phyloP scores from a whole-genome alignment of 257 asterid genomes.

The Rhazya stricta region DNA sequence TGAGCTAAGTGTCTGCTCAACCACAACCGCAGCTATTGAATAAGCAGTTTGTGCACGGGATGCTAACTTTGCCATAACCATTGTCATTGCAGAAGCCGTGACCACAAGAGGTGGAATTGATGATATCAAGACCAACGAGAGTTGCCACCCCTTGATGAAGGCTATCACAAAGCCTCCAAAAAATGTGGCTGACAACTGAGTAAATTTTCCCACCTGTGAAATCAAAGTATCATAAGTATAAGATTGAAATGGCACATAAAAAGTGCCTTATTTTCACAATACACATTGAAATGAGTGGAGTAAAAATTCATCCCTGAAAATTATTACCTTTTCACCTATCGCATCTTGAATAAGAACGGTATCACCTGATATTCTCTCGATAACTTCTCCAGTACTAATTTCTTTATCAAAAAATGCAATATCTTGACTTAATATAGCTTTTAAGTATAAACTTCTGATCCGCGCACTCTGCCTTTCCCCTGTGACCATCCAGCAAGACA shows the following conservation, averaged over 20 bases:
- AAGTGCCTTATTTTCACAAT: not conserved
- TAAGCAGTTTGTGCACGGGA: conserved; percentile 72
- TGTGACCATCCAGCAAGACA: conserved; percentile 85
- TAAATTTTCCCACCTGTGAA: conserved; percentile 67
- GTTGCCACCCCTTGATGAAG: conserved; percentile 79
- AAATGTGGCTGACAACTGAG: conserved; percentile 64
- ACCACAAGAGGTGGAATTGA: conserved; percentile 71
- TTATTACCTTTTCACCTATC: conserved; percentile 76
- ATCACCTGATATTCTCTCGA: conserved; percentile 90
- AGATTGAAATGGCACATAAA: not conserved
- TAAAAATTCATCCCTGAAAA: not conserved
- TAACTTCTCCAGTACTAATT: conserved; percentile 74
- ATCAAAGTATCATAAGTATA: not conserved
- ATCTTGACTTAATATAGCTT: conserved; percentile 68
- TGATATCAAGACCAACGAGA: conserved; percentile 69
- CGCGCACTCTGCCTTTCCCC: conserved; percentile 91
- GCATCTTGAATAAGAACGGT: conserved; percentile 93
- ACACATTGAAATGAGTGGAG: not conserved
- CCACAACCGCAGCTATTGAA: conserved; percentile 64
- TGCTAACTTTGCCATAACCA: conserved; percentile 60
- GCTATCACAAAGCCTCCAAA: conserved; percentile 72
- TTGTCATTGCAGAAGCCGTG: conserved; percentile 63
- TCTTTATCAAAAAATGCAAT: conserved; percentile 77
- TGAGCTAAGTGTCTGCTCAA: conserved; percentile 82
- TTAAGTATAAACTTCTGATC: conserved; percentile 62